phyloP scores from a whole-genome alignment of 1,284 basidiomycete genomes.

The Chondrostereum purpureum region DNA sequence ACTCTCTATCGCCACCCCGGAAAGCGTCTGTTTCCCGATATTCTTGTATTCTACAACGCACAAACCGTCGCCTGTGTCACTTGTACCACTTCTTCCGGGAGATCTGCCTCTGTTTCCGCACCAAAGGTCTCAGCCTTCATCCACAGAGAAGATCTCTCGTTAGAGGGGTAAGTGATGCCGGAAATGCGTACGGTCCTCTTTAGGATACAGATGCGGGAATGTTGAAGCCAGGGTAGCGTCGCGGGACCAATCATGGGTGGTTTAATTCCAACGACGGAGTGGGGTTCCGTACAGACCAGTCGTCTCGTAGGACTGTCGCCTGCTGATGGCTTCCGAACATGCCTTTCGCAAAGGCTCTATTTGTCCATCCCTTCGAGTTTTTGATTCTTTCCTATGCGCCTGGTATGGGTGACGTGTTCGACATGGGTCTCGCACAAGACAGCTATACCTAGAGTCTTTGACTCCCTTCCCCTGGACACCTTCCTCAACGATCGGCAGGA shows the following conservation, averaged over 20 bases:
- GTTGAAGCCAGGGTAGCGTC: slow-evolving; percentile 12
- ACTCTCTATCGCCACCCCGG: slow-evolving; percentile 12
- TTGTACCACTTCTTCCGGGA: slow-evolving; percentile 8
- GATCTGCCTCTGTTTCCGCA: slow-evolving; percentile 1
- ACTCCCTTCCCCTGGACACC: slow-evolving; percentile 9
- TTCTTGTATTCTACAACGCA: slow-evolving; percentile 4
- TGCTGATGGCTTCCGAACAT: slow-evolving; percentile 2
- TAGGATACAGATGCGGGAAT: slow-evolving; percentile 3
- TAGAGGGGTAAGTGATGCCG: slow-evolving; percentile 13
- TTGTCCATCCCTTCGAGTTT: slow-evolving; percentile 3
- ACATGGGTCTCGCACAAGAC: slow-evolving; percentile 9
- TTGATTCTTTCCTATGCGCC: background rate
- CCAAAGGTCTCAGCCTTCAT: slow-evolving; percentile 7
- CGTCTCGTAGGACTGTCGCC: background rate
- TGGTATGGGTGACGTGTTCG: background rate
- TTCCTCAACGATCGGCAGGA: slow-evolving; percentile 6
- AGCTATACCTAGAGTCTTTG: slow-evolving; percentile 8
- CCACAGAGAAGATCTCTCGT: background rate
- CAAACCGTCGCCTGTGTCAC: slow-evolving; percentile 13
- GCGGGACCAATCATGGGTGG: slow-evolving; percentile 9
- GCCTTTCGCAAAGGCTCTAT: slow-evolving; percentile 3
- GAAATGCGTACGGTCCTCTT: slow-evolving; percentile 13
- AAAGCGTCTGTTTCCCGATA: slow-evolving; percentile 5
- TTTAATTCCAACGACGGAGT: slow-evolving; percentile 8
- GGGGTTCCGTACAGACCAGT: slow-evolving; percentile 11